phyloP scores from a whole-genome alignment of 352 stramenopile species.

The Pythium scleroteichum region DNA sequence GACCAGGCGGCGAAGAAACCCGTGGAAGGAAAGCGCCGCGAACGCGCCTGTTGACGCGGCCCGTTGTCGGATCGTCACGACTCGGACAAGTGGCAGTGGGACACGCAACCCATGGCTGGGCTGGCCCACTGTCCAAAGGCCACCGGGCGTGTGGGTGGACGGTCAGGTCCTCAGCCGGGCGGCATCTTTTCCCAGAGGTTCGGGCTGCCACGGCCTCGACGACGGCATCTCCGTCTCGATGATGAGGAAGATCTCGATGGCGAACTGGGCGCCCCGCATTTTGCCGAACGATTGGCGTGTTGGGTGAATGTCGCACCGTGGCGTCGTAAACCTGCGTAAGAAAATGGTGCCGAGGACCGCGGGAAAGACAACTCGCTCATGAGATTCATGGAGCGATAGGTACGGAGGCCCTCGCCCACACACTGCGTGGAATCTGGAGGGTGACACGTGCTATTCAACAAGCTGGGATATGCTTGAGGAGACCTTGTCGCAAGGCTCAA shows the following conservation, averaged over 20 bases:
- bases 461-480: too few relatives aligned
- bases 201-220: too few relatives aligned
- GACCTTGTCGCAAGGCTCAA: too few relatives aligned
- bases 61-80: not conserved
- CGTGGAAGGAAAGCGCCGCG: constrained; percentile 3
- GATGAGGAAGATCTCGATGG: not conserved
- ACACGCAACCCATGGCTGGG: not conserved
- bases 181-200: not conserved
- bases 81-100: not conserved
- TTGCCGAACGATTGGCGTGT: not conserved
- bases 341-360: constrained; percentile 4
- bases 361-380: not conserved
- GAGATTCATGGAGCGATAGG: too few relatives aligned
- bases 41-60: constrained; percentile 8
- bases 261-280: too few relatives aligned
- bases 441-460: too few relatives aligned
- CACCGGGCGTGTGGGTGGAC: not conserved
- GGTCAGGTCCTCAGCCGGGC: not conserved
- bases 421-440: too few relatives aligned
- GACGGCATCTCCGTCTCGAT: too few relatives aligned
- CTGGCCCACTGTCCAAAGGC: not conserved
- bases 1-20: constrained; percentile 5
- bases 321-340: constrained; percentile 11
- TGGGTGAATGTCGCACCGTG: not conserved
- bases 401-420: too few relatives aligned